Conservation (phyloP, 768 basidiomycete species). For the Calocera viscosa region DNA sequence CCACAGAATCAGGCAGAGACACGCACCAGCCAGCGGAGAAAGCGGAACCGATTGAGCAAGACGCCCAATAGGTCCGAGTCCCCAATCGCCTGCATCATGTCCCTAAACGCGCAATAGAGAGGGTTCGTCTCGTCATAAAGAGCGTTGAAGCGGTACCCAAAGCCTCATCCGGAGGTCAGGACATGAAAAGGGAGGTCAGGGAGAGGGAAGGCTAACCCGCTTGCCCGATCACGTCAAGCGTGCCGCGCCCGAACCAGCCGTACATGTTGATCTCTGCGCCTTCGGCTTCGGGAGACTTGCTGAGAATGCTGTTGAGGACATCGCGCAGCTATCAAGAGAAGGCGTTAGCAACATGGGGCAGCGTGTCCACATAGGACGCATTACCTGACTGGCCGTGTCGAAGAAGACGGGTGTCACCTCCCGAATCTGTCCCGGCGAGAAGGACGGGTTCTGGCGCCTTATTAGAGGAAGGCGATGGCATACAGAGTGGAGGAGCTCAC, state of each 20-base stretch:
- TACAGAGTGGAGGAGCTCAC: not conserved
- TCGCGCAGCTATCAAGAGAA: constrained; percentile 42
- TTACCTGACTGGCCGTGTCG: constrained; percentile 42
- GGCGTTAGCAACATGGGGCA: not conserved
- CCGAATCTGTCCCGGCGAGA: constrained; percentile 39
- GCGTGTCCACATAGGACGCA: constrained; percentile 28
- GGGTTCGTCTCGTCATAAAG: constrained; percentile 69
- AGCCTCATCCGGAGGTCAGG: constrained; percentile 35
- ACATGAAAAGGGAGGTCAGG: not conserved
- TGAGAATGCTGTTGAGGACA: constrained; percentile 28
- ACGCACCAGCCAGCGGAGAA: not conserved
- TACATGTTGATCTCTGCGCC: constrained; percentile 41
- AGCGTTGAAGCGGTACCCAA: constrained; percentile 67
- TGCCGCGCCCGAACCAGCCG: constrained; percentile 51
- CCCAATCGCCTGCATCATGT: constrained; percentile 62
- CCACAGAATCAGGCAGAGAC: constrained; percentile 11
- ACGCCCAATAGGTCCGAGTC: constrained; percentile 19
- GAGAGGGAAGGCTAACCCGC: constrained; percentile 34
- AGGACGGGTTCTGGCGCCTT: constrained; percentile 36
- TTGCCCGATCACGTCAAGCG: constrained; percentile 65
- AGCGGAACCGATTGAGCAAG: constrained; percentile 2
- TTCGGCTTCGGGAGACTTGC: constrained; percentile 1
- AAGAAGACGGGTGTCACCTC: constrained; percentile 46
- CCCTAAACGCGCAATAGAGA: constrained; percentile 65
- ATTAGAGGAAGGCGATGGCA: not conserved